phyloP scores from a whole-genome alignment of 371 early-diverging fungal genomes.

The Encephalitozoon cuniculi region DNA sequence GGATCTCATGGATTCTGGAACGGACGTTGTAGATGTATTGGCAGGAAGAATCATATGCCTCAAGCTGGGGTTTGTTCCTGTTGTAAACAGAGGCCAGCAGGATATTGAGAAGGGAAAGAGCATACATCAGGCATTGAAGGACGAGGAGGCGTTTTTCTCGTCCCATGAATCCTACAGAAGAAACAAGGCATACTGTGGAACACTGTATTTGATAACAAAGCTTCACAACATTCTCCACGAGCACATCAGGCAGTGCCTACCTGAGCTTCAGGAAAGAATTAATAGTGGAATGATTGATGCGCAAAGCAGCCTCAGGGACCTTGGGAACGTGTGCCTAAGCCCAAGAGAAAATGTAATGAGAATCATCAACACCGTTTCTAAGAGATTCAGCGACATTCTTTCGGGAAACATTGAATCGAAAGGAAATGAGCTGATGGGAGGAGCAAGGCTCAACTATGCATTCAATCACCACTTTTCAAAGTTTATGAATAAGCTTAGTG shows the following conservation, averaged over 20 bases:
- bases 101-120: slow-evolving; percentile 81
- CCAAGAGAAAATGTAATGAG: slow-evolving; percentile 61
- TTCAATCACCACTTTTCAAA: slow-evolving; percentile 87
- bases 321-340: slow-evolving; percentile 56
- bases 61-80: slow-evolving; percentile 76
- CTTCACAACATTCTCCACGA: slow-evolving; percentile 73
- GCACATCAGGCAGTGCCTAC: slow-evolving; percentile 48
- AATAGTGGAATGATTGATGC: slow-evolving; percentile 66
- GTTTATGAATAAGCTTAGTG: slow-evolving; percentile 79
- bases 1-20: slow-evolving; percentile 92
- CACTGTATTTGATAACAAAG: slow-evolving; percentile 82
- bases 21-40: slow-evolving; percentile 91
- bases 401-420: slow-evolving; percentile 83
- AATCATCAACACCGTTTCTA: slow-evolving; percentile 70
- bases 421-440: slow-evolving; percentile 83
- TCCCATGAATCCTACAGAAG: slow-evolving; percentile 77
- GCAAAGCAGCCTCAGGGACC: slow-evolving; percentile 65
- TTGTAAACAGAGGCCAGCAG: slow-evolving; percentile 52
- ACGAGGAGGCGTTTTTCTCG: slow-evolving; percentile 79
- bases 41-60: slow-evolving; percentile 86
- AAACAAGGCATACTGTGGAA: slow-evolving; percentile 93
- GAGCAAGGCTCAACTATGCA: slow-evolving; percentile 90
- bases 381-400: slow-evolving; percentile 71
- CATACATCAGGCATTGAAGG: slow-evolving; percentile 73
- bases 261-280: slow-evolving; percentile 52